These are phyloP conservation scores for Diaporthe batatas DNA, from an alignment of 2,329 filamentous ascomycete genomes.

Conservation along the genomic window DNA sequence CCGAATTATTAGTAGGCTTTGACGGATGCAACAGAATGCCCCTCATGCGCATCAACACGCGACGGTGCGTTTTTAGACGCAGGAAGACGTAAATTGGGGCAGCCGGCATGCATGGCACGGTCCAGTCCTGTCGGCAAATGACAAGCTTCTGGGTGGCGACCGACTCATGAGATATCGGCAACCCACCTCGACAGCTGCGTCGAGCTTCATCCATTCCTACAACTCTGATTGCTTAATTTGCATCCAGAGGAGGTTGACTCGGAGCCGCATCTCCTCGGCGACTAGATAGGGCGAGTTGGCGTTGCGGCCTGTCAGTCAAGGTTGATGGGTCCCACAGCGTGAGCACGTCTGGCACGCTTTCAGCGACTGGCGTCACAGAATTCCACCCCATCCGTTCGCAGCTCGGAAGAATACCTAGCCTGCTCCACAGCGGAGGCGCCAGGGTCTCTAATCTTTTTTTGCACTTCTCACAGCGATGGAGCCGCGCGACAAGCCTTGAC, in stretches of 20 bases:
- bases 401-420: slow-evolving; percentile 24
- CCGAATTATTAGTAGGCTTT: slow-evolving; percentile 24
- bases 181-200: neutral
- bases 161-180: slow-evolving; percentile 13
- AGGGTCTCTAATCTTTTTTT: neutral
- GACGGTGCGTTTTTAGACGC: neutral
- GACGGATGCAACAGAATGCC: slow-evolving; percentile 4
- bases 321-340: neutral
- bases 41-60: slow-evolving; percentile 20
- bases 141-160: slow-evolving; percentile 8
- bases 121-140: neutral
- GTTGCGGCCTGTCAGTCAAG: neutral
- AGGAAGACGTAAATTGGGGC: slow-evolving; percentile 12
- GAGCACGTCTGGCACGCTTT: neutral
- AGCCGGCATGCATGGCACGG: slow-evolving; percentile 31
- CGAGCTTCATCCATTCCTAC: neutral
- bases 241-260: neutral
- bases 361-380: neutral
- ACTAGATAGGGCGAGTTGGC: too few relatives aligned
- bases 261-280: neutral
- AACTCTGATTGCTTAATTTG: slow-evolving; percentile 8
- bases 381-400: slow-evolving; percentile 33
- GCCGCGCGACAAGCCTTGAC: slow-evolving; percentile 38
- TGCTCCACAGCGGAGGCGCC: slow-evolving; percentile 31
- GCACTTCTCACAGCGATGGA: slow-evolving; percentile 2